Evolutionary conservation across 1,284 basidiomycete genomes (phyloP), one percentile per base, ranked within the genome.

Genomic region (Ceratobasidium papillatum): DNA sequence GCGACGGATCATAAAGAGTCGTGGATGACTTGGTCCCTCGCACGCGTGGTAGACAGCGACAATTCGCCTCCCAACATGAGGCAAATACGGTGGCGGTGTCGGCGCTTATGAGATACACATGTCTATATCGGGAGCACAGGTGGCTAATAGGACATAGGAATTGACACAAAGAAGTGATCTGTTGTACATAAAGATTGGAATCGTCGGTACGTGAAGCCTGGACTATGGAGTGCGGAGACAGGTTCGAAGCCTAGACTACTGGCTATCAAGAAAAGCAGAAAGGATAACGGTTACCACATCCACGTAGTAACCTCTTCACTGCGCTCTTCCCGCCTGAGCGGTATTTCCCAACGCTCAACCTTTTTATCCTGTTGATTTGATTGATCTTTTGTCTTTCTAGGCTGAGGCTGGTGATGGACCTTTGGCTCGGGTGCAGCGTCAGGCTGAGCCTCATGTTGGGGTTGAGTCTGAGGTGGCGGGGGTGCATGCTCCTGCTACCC

Each of bases 1-100:
- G n/a, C 69, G 69, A 73, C 69, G 25, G 69, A 62, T 73, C 69
- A 73, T 73, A 73, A 66, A 62, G 56, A 54, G 69, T 73, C 69
- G 69, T 73, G 58, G 68, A 61, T 54, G n/a, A 32, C 25, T 32
- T n/a, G 27, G 43, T 30, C 22, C 59, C 52, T 69, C 68, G 30
- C 27, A 51, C 52, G 66, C 68, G 68, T 72, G 54, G 68, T 63
- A 45, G 52, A 58, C 68, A 58, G 56, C 7, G 56, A 58, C 34
- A 68, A 61, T 45, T 49, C 56, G 51, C 66, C 52, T 59, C 27
- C 32, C 47, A 73, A 73, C 69, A 73, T 62, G 69, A 59, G 69
- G 58, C 69, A 73, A 73, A 73, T 32, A 52, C 43, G 4, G 69
- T 73, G 69, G 69, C 69, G 12, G 69, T 73, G 69, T n/a, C 47